Conservation (phyloP, 345 rosid genomes). For the Bruguiera gymnorhiza region DNA sequence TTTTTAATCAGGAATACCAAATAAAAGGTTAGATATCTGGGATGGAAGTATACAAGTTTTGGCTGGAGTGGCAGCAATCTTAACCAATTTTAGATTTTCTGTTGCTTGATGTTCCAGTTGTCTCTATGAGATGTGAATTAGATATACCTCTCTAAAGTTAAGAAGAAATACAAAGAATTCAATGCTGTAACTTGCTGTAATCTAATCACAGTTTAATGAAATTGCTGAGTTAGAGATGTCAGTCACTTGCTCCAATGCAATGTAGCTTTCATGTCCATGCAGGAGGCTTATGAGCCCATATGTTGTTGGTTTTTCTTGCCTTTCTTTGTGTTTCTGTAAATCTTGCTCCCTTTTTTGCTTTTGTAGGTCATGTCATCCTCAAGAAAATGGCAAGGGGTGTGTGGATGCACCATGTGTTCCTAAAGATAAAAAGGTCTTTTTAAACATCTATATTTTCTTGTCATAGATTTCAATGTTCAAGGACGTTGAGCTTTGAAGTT, state of each 20-base stretch:
- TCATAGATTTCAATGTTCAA: not conserved
- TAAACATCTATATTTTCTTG: conserved; percentile 4
- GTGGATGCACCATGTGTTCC: conserved; percentile 33
- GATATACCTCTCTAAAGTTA: too few species aligned
- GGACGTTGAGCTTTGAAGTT: conserved; percentile 2
- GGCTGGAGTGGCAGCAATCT: too few species aligned
- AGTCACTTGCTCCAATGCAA: not conserved
- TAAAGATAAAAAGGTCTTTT: conserved; percentile 60
- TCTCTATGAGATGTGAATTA: too few species aligned
- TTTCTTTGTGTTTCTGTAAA: not conserved
- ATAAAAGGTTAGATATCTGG: too few species aligned
- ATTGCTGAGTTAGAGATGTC: not conserved
- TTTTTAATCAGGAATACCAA: too few species aligned
- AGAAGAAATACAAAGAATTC: too few species aligned
- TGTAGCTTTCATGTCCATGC: too few species aligned
- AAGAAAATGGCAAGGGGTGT: conserved; percentile 35
- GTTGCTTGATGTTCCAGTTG: too few species aligned
- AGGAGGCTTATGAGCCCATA: not conserved
- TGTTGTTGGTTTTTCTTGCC: not conserved
- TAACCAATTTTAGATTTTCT: too few species aligned
- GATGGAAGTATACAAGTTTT: too few species aligned
- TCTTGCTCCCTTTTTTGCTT: conserved; percentile 17
- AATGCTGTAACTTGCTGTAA: too few species aligned
- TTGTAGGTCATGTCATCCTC: conserved; percentile 42
- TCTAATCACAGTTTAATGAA: not conserved